Percentiles rank a stretch among this genome's conserved stretches.
Evolutionary conservation across 2,329 filamentous ascomycete genomes (phyloP).

Genomic region (Tothia fuscella): DNA sequence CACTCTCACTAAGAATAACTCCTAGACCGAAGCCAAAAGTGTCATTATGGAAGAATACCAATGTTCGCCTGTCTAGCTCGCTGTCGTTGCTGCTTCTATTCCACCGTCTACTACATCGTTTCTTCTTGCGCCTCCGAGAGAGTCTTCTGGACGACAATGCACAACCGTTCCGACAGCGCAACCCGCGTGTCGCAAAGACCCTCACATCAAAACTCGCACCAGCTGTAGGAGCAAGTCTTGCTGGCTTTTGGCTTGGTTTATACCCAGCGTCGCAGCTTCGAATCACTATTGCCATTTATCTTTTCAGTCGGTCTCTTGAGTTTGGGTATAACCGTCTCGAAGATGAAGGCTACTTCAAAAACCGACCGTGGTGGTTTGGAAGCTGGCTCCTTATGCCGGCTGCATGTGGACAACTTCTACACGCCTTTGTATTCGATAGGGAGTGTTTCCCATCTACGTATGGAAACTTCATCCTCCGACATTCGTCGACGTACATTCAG

Average conservation of each 20-base stretch:
- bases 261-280: slow-evolving; percentile 61
- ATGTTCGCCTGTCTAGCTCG: slow-evolving; percentile 67
- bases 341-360: slow-evolving; percentile 51
- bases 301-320: slow-evolving; percentile 70
- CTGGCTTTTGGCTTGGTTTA: slow-evolving; percentile 70
- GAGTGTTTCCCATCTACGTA: slow-evolving; percentile 44
- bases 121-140: slow-evolving; percentile 67
- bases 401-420: slow-evolving; percentile 36
- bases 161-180: slow-evolving; percentile 67
- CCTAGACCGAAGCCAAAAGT: slow-evolving; percentile 25
- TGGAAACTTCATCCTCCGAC: slow-evolving; percentile 53
- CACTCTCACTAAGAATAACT: neutral
- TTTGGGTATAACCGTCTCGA: slow-evolving; percentile 78
- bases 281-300: slow-evolving; percentile 70
- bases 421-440: slow-evolving; percentile 39
- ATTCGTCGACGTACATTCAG: slow-evolving; percentile 71
- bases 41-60: slow-evolving; percentile 44
- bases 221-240: slow-evolving; percentile 78
- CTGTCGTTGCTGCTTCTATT: slow-evolving; percentile 77
- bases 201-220: slow-evolving; percentile 78
- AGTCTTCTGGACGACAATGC: slow-evolving; percentile 73
- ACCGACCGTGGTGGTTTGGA: slow-evolving; percentile 54
- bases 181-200: slow-evolving; percentile 60
- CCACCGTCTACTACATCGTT: slow-evolving; percentile 80
- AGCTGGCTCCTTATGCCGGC: slow-evolving; percentile 41